Evolutionary conservation across 2,329 filamentous ascomycete genomes (phyloP).

Genomic region (Didymella segeticola): DNA sequence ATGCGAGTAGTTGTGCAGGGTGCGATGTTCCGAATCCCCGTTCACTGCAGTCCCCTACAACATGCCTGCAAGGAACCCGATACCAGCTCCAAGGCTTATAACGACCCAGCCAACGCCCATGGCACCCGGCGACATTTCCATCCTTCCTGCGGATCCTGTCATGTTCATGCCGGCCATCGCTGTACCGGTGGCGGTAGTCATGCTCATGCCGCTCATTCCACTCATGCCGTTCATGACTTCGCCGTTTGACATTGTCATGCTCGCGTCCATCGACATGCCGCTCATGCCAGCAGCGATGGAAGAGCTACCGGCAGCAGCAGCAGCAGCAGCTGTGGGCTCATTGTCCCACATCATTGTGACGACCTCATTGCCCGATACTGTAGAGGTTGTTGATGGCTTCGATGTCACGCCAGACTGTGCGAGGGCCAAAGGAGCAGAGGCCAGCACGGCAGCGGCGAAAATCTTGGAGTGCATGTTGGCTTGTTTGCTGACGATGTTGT

Average conservation of each 20-base stretch:
- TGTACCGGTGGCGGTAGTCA: slow-evolving; percentile 51
- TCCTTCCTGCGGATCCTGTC: slow-evolving; percentile 15
- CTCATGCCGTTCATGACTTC: slow-evolving; percentile 9
- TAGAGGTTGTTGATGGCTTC: slow-evolving; percentile 12
- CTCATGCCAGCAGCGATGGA: slow-evolving; percentile 46
- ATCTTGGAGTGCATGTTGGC: slow-evolving; percentile 12
- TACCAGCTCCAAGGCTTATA: slow-evolving; percentile 28
- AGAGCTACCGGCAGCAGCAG: not conserved
- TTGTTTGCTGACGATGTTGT: not conserved
- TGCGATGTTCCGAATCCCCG: no score
- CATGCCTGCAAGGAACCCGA: slow-evolving; percentile 18
- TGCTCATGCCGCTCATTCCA: slow-evolving; percentile 16
- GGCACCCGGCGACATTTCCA: slow-evolving; percentile 11
- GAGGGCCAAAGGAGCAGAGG: slow-evolving; percentile 10
- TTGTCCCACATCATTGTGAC: slow-evolving; percentile 31
- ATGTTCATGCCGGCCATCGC: slow-evolving; percentile 46
- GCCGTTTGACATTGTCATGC: slow-evolving; percentile 35
- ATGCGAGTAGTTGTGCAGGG: no score
- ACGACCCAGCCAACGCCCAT: slow-evolving; percentile 18
- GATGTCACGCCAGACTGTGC: slow-evolving; percentile 16
- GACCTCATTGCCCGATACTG: slow-evolving; percentile 10
- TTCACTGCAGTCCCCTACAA: slow-evolving; percentile 6
- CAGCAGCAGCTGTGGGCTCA: slow-evolving; percentile 1
- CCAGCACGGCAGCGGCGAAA: slow-evolving; percentile 15
- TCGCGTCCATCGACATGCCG: slow-evolving; percentile 37